phyloP scores from a whole-genome alignment of 2,329 filamentous ascomycete species.

The Bipolaris victoriae region DNA sequence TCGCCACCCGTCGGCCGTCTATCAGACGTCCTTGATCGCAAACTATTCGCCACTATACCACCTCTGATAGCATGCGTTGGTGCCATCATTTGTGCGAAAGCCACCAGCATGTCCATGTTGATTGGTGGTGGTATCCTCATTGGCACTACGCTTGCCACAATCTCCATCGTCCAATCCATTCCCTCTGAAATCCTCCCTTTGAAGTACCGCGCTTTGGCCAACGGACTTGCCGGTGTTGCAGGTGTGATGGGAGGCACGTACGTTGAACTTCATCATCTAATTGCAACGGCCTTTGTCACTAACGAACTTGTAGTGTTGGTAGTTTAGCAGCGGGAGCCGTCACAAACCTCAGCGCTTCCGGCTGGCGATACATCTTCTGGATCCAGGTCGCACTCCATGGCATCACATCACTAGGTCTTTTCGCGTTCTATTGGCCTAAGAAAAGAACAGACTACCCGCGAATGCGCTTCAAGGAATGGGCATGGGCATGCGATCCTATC shows the following conservation, averaged over 20 bases:
- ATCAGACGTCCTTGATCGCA: slow-evolving; percentile 63
- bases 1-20: slow-evolving; percentile 63
- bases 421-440: slow-evolving; percentile 48
- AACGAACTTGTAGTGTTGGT: slow-evolving; percentile 50
- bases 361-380: slow-evolving; percentile 66
- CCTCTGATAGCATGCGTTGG: slow-evolving; percentile 62
- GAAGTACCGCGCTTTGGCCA: slow-evolving; percentile 63
- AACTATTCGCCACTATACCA: slow-evolving; percentile 59
- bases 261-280: slow-evolving; percentile 28
- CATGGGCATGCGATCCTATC: slow-evolving; percentile 42
- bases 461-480: slow-evolving; percentile 34
- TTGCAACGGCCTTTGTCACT: not conserved
- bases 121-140: slow-evolving; percentile 65
- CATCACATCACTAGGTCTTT: slow-evolving; percentile 55
- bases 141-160: slow-evolving; percentile 60
- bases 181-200: slow-evolving; percentile 63
- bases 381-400: slow-evolving; percentile 63
- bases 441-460: slow-evolving; percentile 35
- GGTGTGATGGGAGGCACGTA: slow-evolving; percentile 61
- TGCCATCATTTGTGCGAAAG: slow-evolving; percentile 61
- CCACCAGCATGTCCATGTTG: slow-evolving; percentile 61
- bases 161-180: slow-evolving; percentile 63
- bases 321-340: slow-evolving; percentile 60
- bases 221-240: slow-evolving; percentile 60
- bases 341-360: slow-evolving; percentile 54